A percentile compares a stretch with the other conserved stretches of the same genome.
These are phyloP conservation scores for Fusarium keratoplasticum DNA, from an alignment of 2,329 filamentous ascomycete species.

Conservation along the genomic window DNA sequence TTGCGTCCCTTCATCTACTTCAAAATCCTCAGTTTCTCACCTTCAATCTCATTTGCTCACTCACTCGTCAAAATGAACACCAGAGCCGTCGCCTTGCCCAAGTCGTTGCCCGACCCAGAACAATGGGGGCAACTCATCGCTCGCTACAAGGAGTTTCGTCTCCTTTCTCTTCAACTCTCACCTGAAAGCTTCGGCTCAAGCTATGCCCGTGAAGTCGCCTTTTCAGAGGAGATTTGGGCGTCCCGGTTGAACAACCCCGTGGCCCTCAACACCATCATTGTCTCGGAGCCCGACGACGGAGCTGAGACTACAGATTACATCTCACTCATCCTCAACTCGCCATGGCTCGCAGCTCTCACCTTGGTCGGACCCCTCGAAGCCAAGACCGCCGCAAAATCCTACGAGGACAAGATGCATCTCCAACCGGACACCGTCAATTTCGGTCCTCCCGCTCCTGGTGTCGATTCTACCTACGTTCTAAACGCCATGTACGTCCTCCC, in stretches of 20 bases:
- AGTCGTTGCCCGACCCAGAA: not conserved
- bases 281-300: not conserved
- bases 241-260: conserved; percentile 9
- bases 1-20: too few species aligned
- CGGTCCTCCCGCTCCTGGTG: not conserved
- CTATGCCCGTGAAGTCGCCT: conserved; percentile 1
- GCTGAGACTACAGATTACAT: not conserved
- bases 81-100: not conserved
- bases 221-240: conserved; percentile 7
- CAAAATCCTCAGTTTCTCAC: not conserved
- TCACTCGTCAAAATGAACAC: not conserved
- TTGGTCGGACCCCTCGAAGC: conserved; percentile 18
- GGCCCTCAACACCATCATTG: conserved; percentile 3
- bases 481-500: conserved; percentile 31
- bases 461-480: conserved; percentile 9
- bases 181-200: conserved; percentile 27
- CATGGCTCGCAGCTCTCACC: conserved; percentile 27
- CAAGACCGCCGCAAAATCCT: not conserved
- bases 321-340: not conserved
- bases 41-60: not conserved
- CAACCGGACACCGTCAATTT: not conserved
- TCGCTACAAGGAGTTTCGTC: conserved; percentile 17
- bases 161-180: conserved; percentile 16
- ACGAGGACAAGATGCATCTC: conserved; percentile 1
- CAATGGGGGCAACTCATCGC: conserved; percentile 12